Base-by-base conservation (phyloP, 1,284 basidiomycete species). In the Irpex sp. region DNA sequence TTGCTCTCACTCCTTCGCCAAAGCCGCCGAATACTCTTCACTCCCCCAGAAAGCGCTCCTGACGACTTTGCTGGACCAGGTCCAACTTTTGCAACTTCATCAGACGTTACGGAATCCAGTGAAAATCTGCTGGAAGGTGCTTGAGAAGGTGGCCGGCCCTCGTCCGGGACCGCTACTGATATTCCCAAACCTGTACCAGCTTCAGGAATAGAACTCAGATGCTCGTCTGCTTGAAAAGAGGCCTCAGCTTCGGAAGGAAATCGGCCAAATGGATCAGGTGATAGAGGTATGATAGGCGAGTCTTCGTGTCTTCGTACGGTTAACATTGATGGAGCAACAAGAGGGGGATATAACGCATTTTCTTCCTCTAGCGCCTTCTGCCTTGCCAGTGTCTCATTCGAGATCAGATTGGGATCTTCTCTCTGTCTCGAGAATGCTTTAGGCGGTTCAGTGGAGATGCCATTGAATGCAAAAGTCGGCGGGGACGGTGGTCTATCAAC, bases 191-290 rank as follows among this genome's bases (percentile, higher is more conserved):
- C 68, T 36, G 64, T 65, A 58, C 66, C 67, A 57, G 69, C 64
- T 36, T 68, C 65, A n/a, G 67, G 61, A 44, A 59, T 54, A 7
- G 61, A 15, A 11, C 59, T 59, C 36, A 65, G 56, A 3, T 55
- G 49, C n/a, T 66, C 67, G n/a, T 69, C 69, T 11, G 66, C 60
- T 38, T 61, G 65, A 8, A 52, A 63, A 17, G 63, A 54, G n/a
- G 49, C 59, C 52, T 81, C 79, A 38, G 78, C 72, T 13, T 79
- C 72, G 0, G 87, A 88, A 17, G 90, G 81, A 69, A 83, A 87
- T 31, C 90, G 81, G 17, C 87, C 86, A 71, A 92, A 92, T 37
- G 91, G 90, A 75, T 92, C 91, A 6, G 91, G 88, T 5, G 90
- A 90, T 19, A 92, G 77, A 37, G 91, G 91, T 62, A 92, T 87